phyloP scores from a whole-genome alignment of 371 early-diverging fungal genomes.

The Rhizopus delemar region DNA sequence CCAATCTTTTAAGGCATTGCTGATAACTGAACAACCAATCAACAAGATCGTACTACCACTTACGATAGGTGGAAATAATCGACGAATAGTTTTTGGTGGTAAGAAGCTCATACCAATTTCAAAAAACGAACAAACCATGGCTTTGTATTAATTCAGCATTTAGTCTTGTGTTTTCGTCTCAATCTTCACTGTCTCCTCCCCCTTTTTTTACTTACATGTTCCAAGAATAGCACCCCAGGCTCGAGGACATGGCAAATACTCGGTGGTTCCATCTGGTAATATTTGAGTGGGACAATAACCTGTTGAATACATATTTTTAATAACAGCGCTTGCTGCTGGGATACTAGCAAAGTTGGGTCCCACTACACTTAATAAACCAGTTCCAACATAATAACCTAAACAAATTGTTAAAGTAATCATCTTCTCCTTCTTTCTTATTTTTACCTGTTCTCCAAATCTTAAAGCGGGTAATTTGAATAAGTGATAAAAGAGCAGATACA shows the following conservation, averaged over 20 bases:
- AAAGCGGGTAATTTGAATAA: conserved; percentile 64
- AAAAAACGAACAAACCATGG: conserved; percentile 57
- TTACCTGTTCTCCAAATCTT: conserved; percentile 43
- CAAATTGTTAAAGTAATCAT: neutral
- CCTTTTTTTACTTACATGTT: conserved; percentile 38
- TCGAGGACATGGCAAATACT: conserved; percentile 52
- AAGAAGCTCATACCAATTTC: conserved; percentile 58
- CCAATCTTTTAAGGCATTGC: conserved; percentile 58
- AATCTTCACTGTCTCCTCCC: neutral
- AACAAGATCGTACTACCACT: conserved; percentile 61
- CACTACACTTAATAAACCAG: conserved; percentile 59
- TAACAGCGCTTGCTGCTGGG: conserved; percentile 44
- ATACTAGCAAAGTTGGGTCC: conserved; percentile 61
- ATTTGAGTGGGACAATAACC: conserved; percentile 50
- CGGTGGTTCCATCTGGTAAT: conserved; percentile 44
- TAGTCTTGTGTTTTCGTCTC: no score
- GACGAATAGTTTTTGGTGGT: conserved; percentile 57
- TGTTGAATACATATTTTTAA: conserved; percentile 41
- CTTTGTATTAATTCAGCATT: conserved; percentile 4
- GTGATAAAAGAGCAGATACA: conserved; percentile 53
- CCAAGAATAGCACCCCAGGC: conserved; percentile 66
- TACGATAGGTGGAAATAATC: conserved; percentile 62
- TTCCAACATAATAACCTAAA: conserved; percentile 53
- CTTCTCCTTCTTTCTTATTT: neutral
- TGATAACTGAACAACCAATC: conserved; percentile 60